Evolutionary conservation across 768 basidiomycete genomes (phyloP).

Genomic region (Collybia mongolica): DNA sequence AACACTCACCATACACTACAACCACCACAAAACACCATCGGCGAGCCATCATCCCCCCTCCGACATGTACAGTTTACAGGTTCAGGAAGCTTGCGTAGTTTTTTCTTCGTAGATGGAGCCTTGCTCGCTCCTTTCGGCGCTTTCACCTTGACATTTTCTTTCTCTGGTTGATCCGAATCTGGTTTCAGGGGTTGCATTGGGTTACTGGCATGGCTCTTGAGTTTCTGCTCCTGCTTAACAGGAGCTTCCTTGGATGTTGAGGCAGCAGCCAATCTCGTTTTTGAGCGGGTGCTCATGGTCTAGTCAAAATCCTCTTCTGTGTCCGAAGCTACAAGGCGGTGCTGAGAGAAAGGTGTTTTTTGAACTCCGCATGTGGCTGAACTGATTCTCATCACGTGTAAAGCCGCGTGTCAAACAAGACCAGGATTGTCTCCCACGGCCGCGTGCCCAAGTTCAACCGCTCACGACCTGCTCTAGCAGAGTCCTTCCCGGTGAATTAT

Average conservation of each 20-base stretch:
- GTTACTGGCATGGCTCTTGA: conserved; percentile 10
- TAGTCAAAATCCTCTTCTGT: neutral
- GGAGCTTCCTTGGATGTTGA: conserved; percentile 14
- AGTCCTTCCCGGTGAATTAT: too few relatives aligned
- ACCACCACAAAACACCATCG: conserved; percentile 73
- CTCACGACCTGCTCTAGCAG: too few relatives aligned
- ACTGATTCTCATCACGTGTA: conserved; percentile 6
- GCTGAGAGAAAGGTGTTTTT: conserved; percentile 1
- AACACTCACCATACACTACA: conserved; percentile 65
- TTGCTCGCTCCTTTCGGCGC: conserved; percentile 10
- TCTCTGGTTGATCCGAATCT: conserved; percentile 17
- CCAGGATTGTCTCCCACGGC: too few relatives aligned
- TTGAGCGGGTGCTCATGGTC: conserved; percentile 46
- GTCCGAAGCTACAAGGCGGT: neutral
- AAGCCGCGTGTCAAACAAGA: neutral
- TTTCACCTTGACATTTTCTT: conserved; percentile 22
- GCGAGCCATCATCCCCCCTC: conserved; percentile 71
- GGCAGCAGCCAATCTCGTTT: conserved; percentile 32
- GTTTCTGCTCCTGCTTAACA: conserved; percentile 11
- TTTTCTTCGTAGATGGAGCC: conserved; percentile 7
- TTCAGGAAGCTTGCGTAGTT: conserved; percentile 7
- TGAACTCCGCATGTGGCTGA: conserved; percentile 2
- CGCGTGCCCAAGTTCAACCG: too few relatives aligned
- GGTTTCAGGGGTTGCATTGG: conserved; percentile 7
- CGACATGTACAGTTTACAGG: conserved; percentile 60